Conservation (phyloP, 106 monocot genomes). For the Agapanthus africanus region DNA sequence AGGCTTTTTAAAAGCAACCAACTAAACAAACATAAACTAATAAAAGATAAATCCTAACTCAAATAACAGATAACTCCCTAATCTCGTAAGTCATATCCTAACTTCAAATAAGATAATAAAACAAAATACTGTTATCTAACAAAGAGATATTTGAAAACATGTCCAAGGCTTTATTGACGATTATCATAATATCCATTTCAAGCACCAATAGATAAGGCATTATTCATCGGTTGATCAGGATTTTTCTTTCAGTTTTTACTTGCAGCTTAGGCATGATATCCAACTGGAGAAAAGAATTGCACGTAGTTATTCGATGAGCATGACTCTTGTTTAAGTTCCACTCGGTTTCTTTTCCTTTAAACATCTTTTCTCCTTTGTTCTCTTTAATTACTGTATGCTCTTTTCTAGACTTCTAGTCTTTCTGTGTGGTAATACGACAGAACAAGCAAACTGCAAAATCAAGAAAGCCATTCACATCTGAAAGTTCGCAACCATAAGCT, state of each 20-base stretch:
- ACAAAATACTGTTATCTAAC: background rate
- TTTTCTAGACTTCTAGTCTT: too few species aligned
- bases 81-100: background rate
- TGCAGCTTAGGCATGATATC: background rate
- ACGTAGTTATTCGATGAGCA: background rate
- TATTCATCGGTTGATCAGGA: background rate
- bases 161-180: background rate
- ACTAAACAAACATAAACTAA: background rate
- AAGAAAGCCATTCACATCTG: too few species aligned
- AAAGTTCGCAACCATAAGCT: too few species aligned
- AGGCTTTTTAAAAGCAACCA: background rate
- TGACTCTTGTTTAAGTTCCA: background rate
- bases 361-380: background rate
- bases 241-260: background rate
- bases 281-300: background rate
- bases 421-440: too few species aligned
- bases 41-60: background rate
- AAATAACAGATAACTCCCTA: background rate
- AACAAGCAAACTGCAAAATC: too few species aligned
- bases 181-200: background rate
- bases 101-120: background rate
- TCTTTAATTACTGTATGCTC: background rate
- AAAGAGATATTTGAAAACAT: background rate
- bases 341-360: background rate
- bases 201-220: background rate